Conservation (phyloP, 2,329 filamentous ascomycete genomes). For the Ophiostoma ips region DNA sequence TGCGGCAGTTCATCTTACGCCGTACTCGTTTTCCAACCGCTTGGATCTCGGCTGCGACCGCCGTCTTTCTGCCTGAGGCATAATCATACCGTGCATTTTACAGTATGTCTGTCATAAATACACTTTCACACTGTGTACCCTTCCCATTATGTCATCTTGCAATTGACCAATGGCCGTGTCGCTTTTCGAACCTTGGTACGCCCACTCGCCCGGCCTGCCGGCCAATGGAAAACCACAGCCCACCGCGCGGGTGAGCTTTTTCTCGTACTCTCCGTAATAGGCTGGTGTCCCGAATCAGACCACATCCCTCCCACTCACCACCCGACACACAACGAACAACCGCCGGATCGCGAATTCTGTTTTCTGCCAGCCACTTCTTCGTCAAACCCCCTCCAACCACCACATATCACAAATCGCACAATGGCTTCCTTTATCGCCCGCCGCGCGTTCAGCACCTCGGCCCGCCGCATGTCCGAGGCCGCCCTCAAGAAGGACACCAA, state of each 20-base stretch:
- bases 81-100: neutral
- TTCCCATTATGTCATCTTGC: slow-evolving; percentile 7
- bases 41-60: neutral
- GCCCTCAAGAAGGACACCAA: slow-evolving; percentile 44
- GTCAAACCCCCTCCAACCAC: neutral
- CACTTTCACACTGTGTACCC: neutral
- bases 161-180: slow-evolving; percentile 10
- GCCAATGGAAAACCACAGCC: neutral
- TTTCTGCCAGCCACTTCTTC: neutral
- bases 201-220: slow-evolving; percentile 7
- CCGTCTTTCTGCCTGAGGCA: slow-evolving; percentile 5
- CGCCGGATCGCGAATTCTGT: neutral
- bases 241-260: slow-evolving; percentile 8
- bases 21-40: neutral
- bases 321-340: neutral
- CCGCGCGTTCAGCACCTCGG: slow-evolving; percentile 40
- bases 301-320: slow-evolving; percentile 5
- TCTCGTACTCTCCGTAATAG: slow-evolving; percentile 3
- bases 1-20: no score
- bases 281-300: slow-evolving; percentile 11
- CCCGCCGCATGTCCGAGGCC: slow-evolving; percentile 18
- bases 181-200: slow-evolving; percentile 9
- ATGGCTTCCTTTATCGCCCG: slow-evolving; percentile 46
- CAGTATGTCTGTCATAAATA: neutral
- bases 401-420: slow-evolving; percentile 1